Conservation (phyloP, 2,329 filamentous ascomycete genomes). For the Aspergillus brunneoviolaceus region DNA sequence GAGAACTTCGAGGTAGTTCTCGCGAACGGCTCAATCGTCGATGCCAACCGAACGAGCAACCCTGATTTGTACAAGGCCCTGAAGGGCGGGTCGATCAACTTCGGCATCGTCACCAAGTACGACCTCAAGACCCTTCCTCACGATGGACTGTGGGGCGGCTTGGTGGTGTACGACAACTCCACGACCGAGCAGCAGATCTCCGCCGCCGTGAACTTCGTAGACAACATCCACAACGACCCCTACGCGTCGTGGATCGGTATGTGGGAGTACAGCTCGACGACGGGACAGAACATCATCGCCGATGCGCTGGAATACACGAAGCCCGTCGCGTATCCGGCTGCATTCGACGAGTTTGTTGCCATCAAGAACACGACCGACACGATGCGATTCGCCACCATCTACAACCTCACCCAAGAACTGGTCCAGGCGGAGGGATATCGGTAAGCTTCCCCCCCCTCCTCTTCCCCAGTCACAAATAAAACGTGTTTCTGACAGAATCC, state of each 20-base stretch:
- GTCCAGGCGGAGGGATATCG: constrained; percentile 19
- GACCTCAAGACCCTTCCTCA: constrained; percentile 21
- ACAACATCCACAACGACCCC: constrained; percentile 21
- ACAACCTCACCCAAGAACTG: constrained; percentile 21
- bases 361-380: constrained; percentile 18
- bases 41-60: constrained; percentile 44
- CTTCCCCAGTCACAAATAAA: too few relatives aligned
- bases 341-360: constrained; percentile 13
- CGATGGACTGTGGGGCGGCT: constrained; percentile 26
- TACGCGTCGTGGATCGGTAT: constrained; percentile 39
- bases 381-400: constrained; percentile 17
- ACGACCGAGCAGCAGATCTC: constrained; percentile 21
- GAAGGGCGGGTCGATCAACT: constrained; percentile 59
- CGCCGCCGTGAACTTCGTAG: constrained; percentile 20
- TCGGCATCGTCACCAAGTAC: constrained; percentile 41
- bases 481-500: background rate
- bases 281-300: constrained; percentile 15
- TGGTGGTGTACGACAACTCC: constrained; percentile 14
- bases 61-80: constrained; percentile 55
- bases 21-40: constrained; percentile 50
- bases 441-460: background rate
- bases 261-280: constrained; percentile 31
- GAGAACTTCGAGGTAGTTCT: constrained; percentile 55
- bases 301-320: constrained; percentile 3
- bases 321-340: constrained; percentile 12